Percentiles rank a stretch among this genome's conserved stretches.
These are phyloP conservation scores for Umbelopsis vinacea DNA, from an alignment of 192 early-diverging fungal species.

Conservation along the genomic window DNA sequence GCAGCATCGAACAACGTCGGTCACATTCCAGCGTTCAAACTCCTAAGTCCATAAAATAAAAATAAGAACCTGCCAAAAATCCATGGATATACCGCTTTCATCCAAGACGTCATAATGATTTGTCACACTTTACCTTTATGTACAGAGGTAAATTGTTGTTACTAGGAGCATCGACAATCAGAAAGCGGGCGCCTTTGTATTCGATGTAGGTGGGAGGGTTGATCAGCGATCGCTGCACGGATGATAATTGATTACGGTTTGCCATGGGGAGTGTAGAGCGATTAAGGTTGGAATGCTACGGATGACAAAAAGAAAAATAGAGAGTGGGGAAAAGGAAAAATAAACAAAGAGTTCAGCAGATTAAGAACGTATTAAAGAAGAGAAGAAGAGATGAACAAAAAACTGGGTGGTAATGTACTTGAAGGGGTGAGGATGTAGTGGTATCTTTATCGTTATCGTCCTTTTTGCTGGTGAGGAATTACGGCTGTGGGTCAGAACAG, in stretches of 20 bases:
- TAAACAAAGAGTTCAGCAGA: conserved; percentile 6
- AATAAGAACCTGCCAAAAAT: conserved; percentile 7
- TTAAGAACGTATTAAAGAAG: conserved; percentile 5
- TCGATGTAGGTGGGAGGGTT: conserved; percentile 71
- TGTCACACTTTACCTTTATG: conserved; percentile 51
- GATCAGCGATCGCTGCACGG: conserved; percentile 39
- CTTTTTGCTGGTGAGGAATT: neutral
- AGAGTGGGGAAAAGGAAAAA: neutral
- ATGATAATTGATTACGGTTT: conserved; percentile 18
- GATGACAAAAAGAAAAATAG: neutral
- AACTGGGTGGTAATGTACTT: neutral
- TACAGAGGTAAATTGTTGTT: conserved; percentile 74
- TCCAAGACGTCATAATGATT: neutral
- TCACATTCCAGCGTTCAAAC: conserved; percentile 65
- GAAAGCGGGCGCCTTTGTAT: conserved; percentile 70
- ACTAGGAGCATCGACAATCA: conserved; percentile 81
- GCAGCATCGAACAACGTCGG: conserved; percentile 83
- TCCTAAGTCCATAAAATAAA: conserved; percentile 50
- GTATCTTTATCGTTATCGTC: conserved; percentile 11
- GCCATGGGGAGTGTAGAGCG: neutral
- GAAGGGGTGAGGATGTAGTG: neutral
- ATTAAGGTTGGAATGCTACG: neutral
- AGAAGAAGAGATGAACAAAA: neutral
- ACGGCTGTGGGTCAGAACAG: neutral
- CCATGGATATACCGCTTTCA: neutral